Conservation (phyloP, 1,139 yeast genomes). For the Arxiozyma telluris region DNA sequence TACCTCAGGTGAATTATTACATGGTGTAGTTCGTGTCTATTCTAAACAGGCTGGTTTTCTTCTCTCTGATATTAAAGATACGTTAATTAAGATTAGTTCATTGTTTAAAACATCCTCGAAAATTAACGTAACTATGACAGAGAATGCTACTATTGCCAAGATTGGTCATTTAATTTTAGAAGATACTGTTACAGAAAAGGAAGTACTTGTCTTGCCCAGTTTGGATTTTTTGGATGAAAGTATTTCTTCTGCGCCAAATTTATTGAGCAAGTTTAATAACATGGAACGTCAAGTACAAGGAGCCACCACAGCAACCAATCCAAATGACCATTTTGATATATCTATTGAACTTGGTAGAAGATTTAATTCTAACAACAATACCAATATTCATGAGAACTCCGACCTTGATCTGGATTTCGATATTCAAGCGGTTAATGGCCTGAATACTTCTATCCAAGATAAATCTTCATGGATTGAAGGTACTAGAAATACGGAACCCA, state of each 20-base stretch:
- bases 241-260: background rate
- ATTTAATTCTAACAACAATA: slow-evolving; percentile 35
- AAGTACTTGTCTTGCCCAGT: slow-evolving; percentile 59
- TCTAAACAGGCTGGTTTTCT: slow-evolving; percentile 79
- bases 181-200: slow-evolving; percentile 74
- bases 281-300: slow-evolving; percentile 27
- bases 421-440: slow-evolving; percentile 7
- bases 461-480: slow-evolving; percentile 12
- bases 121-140: slow-evolving; percentile 32
- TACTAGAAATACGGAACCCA: slow-evolving; percentile 4
- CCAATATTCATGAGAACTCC: slow-evolving; percentile 20
- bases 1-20: slow-evolving; percentile 76
- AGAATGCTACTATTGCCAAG: slow-evolving; percentile 45
- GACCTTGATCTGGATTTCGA: slow-evolving; percentile 32
- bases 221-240: slow-evolving; percentile 37
- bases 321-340: slow-evolving; percentile 21
- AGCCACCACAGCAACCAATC: slow-evolving; percentile 12
- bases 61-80: slow-evolving; percentile 76
- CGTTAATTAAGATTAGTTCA: slow-evolving; percentile 61
- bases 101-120: slow-evolving; percentile 48
- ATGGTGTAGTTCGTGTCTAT: slow-evolving; percentile 84
- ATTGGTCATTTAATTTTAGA: slow-evolving; percentile 52
- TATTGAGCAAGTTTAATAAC: slow-evolving; percentile 1
- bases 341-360: slow-evolving; percentile 30
- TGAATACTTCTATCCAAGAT: background rate